phyloP scores from a whole-genome alignment of 768 basidiomycete genomes.

The Podaxis sp. region DNA sequence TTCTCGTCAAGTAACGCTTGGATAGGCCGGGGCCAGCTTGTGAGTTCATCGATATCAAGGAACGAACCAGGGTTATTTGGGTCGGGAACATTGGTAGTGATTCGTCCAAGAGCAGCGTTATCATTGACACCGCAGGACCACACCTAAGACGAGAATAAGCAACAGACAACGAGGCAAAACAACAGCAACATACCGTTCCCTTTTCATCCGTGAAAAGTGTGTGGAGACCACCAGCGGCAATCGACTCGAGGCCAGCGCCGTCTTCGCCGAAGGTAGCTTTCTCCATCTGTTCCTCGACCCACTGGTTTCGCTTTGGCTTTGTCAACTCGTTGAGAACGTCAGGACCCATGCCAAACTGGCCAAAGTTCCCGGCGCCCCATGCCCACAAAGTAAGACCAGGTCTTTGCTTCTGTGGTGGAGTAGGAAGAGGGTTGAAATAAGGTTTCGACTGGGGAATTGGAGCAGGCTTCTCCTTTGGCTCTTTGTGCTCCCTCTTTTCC shows the following conservation, averaged over 20 bases:
- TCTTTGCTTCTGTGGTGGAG: conserved; percentile 51
- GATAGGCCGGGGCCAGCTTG: conserved; percentile 63
- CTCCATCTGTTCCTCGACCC: conserved; percentile 75
- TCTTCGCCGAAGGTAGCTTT: conserved; percentile 69
- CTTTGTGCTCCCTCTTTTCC: conserved; percentile 8
- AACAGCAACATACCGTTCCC: conserved; percentile 68
- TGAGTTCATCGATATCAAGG: conserved; percentile 54
- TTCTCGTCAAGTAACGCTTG: conserved; percentile 70
- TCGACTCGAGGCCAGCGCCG: conserved; percentile 77
- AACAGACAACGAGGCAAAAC: conserved; percentile 4
- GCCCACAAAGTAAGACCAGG: conserved; percentile 77
- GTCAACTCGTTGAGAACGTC: conserved; percentile 67
- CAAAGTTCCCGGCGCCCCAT: conserved; percentile 93
- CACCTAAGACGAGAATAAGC: conserved; percentile 44
- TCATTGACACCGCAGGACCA: conserved; percentile 90
- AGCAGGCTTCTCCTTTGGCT: conserved; percentile 13
- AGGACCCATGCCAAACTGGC: conserved; percentile 91
- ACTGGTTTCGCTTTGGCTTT: conserved; percentile 74
- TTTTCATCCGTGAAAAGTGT: conserved; percentile 86
- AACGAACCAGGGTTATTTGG: conserved; percentile 59
- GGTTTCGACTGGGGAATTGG: conserved; percentile 46
- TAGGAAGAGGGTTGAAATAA: conserved; percentile 67
- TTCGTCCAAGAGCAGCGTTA: conserved; percentile 82
- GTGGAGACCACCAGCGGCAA: conserved; percentile 88
- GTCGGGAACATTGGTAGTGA: conserved; percentile 61